Base-by-base conservation (phyloP, 148 eudicot genomes). In the Heliosperma pusillum region DNA sequence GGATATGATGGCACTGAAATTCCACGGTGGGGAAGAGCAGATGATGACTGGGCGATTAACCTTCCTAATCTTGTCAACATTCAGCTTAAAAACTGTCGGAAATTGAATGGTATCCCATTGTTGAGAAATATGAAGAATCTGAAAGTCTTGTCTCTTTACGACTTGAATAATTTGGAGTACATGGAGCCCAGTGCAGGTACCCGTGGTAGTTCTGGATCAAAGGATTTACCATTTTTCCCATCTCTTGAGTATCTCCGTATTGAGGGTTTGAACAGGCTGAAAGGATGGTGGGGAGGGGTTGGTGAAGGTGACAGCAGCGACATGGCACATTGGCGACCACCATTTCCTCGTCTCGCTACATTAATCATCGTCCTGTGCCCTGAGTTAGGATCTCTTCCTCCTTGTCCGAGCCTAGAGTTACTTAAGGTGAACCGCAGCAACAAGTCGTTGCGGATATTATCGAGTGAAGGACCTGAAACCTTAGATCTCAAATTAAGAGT, bases 21-120 rank as follows among this genome's bases (percentile, higher is more conserved):
- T 22, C 78, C 76, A 21, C 36, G 66, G 36, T 81, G 84, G 84
- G 74, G 73, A 53, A 22, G n/a, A 47, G 7, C 7, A 58, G 3
- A 17, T 5, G 58, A 60, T 66, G 27, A 42, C 9, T 55, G 79
- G 66, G 72, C 33, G 4, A 20, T 5, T 21, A 16, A 10, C 19
- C 75, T 79, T 40, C 80, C 77, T 1, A 57, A 79, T 72, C 82
- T 82, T 20, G 80, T 79, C 11, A 30, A 7, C 4, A 45, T 82
- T 10, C 50, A 45, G 0, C 24, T 71, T 2, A 0, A 3, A 0
- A 0, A 3, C 1, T 80, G 80, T 63, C 0, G 0, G 3, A 9
- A 66, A 19, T 66, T 62, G 59, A 53, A 24, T 20, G 10, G 66
- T 16, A 40, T 80, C 3, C 77, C 80, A 3, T 27, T 15, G 15